A percentile compares a stretch with the other conserved stretches of the same genome.
Conservation (phyloP, 1,284 basidiomycete species). For the Salmacisia buchloeana region DNA sequence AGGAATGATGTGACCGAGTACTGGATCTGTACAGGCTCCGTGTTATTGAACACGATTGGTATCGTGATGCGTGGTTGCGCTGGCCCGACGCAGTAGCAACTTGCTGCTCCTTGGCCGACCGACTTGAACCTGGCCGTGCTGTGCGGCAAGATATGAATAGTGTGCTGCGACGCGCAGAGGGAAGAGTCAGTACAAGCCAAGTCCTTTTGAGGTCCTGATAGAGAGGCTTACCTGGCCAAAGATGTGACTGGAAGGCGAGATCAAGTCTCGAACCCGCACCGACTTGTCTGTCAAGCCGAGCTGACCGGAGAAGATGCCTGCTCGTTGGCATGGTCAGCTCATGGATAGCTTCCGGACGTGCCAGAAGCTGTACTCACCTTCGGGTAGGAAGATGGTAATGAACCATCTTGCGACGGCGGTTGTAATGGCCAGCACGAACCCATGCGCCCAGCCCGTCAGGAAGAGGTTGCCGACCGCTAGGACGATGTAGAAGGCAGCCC, state of each 20-base stretch:
- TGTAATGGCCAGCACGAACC: slow-evolving; percentile 14
- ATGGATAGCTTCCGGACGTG: not conserved
- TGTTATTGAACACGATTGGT: slow-evolving; percentile 84
- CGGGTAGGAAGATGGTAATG: slow-evolving; percentile 25
- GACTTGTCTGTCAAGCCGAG: slow-evolving; percentile 49
- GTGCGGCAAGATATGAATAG: slow-evolving; percentile 74
- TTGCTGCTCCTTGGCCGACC: slow-evolving; percentile 52
- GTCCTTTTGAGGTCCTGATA: not conserved
- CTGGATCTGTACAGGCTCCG: slow-evolving; percentile 65
- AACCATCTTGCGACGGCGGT: slow-evolving; percentile 17
- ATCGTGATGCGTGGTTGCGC: slow-evolving; percentile 61
- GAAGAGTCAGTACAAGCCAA: not conserved
- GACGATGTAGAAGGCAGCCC: slow-evolving; percentile 15
- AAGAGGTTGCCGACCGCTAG: slow-evolving; percentile 25
- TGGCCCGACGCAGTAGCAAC: slow-evolving; percentile 62
- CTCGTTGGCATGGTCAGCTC: no score
- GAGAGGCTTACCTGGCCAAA: slow-evolving; percentile 59
- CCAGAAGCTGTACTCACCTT: slow-evolving; percentile 9
- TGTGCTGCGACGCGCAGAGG: slow-evolving; percentile 60
- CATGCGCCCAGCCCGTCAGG: slow-evolving; percentile 21
- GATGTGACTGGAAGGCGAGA: slow-evolving; percentile 58
- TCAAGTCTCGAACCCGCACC: slow-evolving; percentile 51
- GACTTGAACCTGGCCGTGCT: slow-evolving; percentile 77
- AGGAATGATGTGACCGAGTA: slow-evolving; percentile 73
- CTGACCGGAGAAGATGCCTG: slow-evolving; percentile 55